These are phyloP conservation scores for Fraxinus floribunda DNA, from an alignment of 305 asterid species.

Conservation along the genomic window DNA sequence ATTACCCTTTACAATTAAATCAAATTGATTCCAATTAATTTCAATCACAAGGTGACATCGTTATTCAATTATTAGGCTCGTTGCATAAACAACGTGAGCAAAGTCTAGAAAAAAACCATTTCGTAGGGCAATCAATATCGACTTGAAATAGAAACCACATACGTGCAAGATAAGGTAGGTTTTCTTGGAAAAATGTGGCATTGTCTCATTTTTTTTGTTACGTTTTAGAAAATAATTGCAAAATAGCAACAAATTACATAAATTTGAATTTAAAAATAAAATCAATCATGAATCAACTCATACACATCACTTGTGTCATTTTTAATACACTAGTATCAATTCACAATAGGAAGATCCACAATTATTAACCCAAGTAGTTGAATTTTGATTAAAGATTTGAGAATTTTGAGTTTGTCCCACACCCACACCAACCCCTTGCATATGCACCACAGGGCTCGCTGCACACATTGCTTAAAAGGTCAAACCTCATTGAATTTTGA, in stretches of 20 bases:
- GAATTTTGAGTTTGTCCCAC: conserved; percentile 10
- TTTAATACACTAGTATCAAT: background rate
- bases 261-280: background rate
- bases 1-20: background rate
- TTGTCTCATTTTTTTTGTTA: no score
- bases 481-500: conserved; percentile 22
- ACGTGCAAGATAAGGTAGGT: background rate
- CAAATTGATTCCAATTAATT: background rate
- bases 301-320: background rate
- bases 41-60: background rate
- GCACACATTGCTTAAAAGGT: conserved; percentile 20
- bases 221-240: no score
- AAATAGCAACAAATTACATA: background rate
- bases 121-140: background rate
- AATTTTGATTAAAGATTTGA: conserved; percentile 11
- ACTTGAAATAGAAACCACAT: no score
- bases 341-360: conserved; percentile 12
- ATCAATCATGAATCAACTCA: background rate
- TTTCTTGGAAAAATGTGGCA: background rate
- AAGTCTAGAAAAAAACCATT: background rate
- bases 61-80: no score
- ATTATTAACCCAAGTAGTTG: conserved; percentile 22
- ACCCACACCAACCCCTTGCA: background rate
- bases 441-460: conserved; percentile 21
- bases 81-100: background rate